phyloP scores from a whole-genome alignment of 1,139 yeast genomes.

The Magnusiomyces sp. region DNA sequence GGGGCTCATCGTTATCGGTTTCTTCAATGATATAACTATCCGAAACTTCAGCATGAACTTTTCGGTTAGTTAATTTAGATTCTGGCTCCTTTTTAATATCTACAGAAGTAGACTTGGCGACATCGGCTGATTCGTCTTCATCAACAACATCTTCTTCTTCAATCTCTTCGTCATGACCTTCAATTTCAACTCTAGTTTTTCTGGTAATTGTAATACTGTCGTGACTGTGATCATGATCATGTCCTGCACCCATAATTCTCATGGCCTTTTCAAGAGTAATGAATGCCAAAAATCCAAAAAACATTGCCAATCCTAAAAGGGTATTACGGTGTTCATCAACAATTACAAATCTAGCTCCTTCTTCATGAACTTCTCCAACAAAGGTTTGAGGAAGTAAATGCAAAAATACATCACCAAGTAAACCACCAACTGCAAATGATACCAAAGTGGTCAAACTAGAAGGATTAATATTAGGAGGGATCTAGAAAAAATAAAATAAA shows the following conservation, averaged over 20 bases:
- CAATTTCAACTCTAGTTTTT: conserved; percentile 10
- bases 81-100: conserved; percentile 11
- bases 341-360: conserved; percentile 35
- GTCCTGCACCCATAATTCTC: conserved; percentile 40
- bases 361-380: conserved; percentile 42
- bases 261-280: conserved; percentile 49
- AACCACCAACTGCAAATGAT: conserved; percentile 62
- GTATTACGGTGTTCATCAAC: conserved; percentile 44
- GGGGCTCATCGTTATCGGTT: conserved; percentile 8
- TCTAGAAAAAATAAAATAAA: conserved; percentile 13
- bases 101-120: conserved; percentile 12
- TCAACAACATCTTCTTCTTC: conserved; percentile 20
- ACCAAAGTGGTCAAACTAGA: conserved; percentile 43
- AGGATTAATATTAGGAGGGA: conserved; percentile 44
- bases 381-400: conserved; percentile 59
- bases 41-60: conserved; percentile 9
- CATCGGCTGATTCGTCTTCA: conserved; percentile 22
- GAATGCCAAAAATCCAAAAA: conserved; percentile 49
- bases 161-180: conserved; percentile 15
- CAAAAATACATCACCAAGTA: conserved; percentile 58
- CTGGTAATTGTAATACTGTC: conserved; percentile 36
- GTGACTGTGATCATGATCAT: conserved; percentile 29
- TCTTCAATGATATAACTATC: conserved; percentile 11
- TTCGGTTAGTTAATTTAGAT: conserved; percentile 7
- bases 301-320: conserved; percentile 44